Percentiles rank a stretch among this genome's conserved stretches.
phyloP scores from a whole-genome alignment of 345 rosid genomes.

The Linum trigynum region DNA sequence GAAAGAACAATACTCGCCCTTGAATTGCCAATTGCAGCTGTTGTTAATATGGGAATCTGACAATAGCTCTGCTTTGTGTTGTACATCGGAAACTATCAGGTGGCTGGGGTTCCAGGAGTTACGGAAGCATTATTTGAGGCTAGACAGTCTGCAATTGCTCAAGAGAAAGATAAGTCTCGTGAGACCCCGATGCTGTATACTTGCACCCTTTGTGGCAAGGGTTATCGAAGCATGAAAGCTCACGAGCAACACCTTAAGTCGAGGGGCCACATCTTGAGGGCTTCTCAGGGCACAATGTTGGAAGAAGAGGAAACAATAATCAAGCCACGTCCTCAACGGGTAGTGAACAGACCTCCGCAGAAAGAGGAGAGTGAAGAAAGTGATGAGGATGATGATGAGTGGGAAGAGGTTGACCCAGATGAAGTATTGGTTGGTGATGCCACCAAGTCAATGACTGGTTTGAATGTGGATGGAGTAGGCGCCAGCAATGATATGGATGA shows the following conservation, averaged over 20 bases:
- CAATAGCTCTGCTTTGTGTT: too few species aligned
- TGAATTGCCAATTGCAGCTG: too few species aligned
- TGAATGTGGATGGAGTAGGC: slow-evolving; percentile 43
- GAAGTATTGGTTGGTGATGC: slow-evolving; percentile 54
- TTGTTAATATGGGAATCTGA: too few species aligned
- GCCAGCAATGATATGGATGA: slow-evolving; percentile 28
- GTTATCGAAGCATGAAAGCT: slow-evolving; percentile 80
- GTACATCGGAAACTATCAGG: slow-evolving; percentile 25
- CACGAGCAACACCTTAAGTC: slow-evolving; percentile 81
- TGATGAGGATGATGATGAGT: slow-evolving; percentile 64
- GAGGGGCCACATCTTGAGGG: slow-evolving; percentile 43
- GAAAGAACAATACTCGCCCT: too few species aligned
- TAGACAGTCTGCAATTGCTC: slow-evolving; percentile 58
- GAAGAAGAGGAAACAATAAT: slow-evolving; percentile 46
- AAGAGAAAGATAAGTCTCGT: slow-evolving; percentile 45
- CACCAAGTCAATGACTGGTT: slow-evolving; percentile 33
- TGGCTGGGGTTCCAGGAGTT: slow-evolving; percentile 97
- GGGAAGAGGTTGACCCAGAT: slow-evolving; percentile 77
- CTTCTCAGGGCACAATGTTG: slow-evolving; percentile 43
- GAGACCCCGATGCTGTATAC: slow-evolving; percentile 63
- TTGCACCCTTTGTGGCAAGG: slow-evolving; percentile 65
- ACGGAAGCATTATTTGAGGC: slow-evolving; percentile 72
- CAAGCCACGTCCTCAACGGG: slow-evolving; percentile 48
- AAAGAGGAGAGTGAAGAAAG: slow-evolving; percentile 19
- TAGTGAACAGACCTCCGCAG: slow-evolving; percentile 20